These are phyloP conservation scores for Coccomyxa sp. DNA, from an alignment of 139 green algal species.

Conservation along the genomic window DNA sequence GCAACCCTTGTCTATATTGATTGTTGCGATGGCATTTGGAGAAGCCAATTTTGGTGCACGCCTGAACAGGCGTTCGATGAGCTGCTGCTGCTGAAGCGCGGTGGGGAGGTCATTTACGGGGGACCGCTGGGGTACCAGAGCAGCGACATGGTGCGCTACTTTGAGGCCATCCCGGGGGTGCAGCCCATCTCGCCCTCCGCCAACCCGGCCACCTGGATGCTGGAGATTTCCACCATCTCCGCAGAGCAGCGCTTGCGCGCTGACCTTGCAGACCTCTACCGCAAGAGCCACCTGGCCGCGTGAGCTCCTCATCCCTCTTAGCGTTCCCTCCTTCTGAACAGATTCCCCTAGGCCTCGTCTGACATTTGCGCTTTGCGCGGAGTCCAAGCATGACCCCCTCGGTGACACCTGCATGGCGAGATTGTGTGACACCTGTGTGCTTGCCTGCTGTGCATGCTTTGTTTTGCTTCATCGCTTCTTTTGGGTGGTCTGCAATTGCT, in stretches of 20 bases:
- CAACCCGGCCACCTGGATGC: conserved; percentile 78
- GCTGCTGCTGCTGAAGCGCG: conserved; percentile 55
- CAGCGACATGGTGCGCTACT: conserved; percentile 42
- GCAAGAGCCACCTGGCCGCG: conserved; percentile 2
- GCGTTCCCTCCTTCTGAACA: too few species aligned
- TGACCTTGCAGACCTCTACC: conserved; percentile 12
- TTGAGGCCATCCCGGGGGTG: conserved; percentile 24
- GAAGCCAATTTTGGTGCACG: too few species aligned
- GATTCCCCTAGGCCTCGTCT: too few species aligned
- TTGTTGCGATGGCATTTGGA: too few species aligned
- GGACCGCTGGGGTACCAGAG: conserved; percentile 42
- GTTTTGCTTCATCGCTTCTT: too few species aligned
- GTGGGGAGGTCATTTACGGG: conserved; percentile 40
- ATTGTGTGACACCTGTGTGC: too few species aligned
- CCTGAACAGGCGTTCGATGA: conserved; percentile 44
- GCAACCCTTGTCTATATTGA: too few species aligned
- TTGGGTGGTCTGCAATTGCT: too few species aligned
- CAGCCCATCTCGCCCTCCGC: neutral
- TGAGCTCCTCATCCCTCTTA: neutral
- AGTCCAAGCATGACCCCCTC: too few species aligned
- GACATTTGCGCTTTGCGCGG: too few species aligned
- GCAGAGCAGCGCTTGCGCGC: conserved; percentile 9
- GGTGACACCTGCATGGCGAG: too few species aligned
- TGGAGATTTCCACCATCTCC: conserved; percentile 28
- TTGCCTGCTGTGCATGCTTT: too few species aligned